These are phyloP conservation scores for Fraxinus quadrangulata DNA, from an alignment of 257 asterid species.

Conservation along the genomic window DNA sequence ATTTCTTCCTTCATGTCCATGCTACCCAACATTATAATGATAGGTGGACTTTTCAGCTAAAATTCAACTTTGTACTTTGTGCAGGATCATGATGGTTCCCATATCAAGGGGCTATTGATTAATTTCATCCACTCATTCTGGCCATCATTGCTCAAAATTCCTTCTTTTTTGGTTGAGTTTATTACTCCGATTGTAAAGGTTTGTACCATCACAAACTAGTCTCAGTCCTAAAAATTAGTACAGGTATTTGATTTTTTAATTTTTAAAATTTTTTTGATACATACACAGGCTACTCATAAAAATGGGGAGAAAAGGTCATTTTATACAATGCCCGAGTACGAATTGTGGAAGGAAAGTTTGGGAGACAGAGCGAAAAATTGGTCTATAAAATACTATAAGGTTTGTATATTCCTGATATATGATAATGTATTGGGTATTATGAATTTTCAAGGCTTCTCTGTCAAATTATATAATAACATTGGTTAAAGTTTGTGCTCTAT, in stretches of 20 bases:
- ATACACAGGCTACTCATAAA: conserved; percentile 64
- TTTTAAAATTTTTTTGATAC: background rate
- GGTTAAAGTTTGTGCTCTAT: conserved; percentile 13
- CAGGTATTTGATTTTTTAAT: conserved; percentile 1
- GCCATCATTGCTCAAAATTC: conserved; percentile 89
- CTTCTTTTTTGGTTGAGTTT: conserved; percentile 83
- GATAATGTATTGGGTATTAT: background rate
- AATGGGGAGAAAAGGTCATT: conserved; percentile 56
- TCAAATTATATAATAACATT: background rate
- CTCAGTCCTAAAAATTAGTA: background rate
- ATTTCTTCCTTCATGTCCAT: conserved; percentile 4
- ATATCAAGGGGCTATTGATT: conserved; percentile 88
- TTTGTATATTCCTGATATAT: conserved; percentile 32
- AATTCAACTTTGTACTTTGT: conserved; percentile 6
- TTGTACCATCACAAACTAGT: background rate
- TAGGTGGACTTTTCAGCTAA: conserved; percentile 4
- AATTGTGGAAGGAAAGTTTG: conserved; percentile 70
- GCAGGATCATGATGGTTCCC: conserved; percentile 99
- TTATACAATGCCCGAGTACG: conserved; percentile 95
- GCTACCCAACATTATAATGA: background rate
- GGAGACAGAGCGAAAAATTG: conserved; percentile 69
- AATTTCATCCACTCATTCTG: conserved; percentile 92
- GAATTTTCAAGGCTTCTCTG: background rate
- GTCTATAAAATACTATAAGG: conserved; percentile 97
- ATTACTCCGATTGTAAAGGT: conserved; percentile 98